These are phyloP conservation scores for Vitis hybrid DNA, from an alignment of 177 flowering plant species.

Conservation along the genomic window DNA sequence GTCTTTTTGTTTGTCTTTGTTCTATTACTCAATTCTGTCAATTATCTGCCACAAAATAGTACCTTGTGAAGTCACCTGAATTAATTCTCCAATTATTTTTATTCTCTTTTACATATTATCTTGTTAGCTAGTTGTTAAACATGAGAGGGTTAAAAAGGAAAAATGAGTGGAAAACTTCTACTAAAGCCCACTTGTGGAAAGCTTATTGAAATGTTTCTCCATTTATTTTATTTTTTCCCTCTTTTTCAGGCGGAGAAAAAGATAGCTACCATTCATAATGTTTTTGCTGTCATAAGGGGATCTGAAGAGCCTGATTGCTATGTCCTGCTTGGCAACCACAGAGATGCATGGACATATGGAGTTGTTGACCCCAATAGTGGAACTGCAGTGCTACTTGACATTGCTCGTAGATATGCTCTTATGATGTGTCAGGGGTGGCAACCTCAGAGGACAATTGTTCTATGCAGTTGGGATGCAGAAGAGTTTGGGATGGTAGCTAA, in stretches of 20 bases:
- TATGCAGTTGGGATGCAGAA: conserved; percentile 83
- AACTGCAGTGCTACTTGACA: conserved; percentile 88
- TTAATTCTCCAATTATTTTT: too few relatives aligned
- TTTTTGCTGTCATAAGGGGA: conserved; percentile 81
- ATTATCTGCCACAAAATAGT: too few relatives aligned
- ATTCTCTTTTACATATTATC: too few relatives aligned
- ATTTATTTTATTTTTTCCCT: neutral
- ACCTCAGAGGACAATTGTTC: conserved; percentile 81
- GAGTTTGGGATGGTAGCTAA: too few relatives aligned
- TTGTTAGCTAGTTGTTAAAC: too few relatives aligned
- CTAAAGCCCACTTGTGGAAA: neutral
- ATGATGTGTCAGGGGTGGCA: conserved; percentile 69
- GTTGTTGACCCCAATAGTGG: conserved; percentile 99
- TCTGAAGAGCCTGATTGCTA: conserved; percentile 83
- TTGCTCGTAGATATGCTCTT: conserved; percentile 70
- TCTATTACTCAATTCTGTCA: too few relatives aligned
- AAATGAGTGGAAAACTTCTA: neutral
- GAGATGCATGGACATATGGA: conserved; percentile 99
- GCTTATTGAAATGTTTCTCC: neutral
- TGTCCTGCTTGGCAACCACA: conserved; percentile 90
- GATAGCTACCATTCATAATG: conserved; percentile 58
- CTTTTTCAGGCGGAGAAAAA: conserved; percentile 67
- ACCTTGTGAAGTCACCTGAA: too few relatives aligned
- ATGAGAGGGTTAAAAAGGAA: neutral
- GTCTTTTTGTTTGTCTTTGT: too few relatives aligned